Base-by-base conservation (phyloP, 1,139 yeast genomes). In the Debaryomyces nepalensis region DNA sequence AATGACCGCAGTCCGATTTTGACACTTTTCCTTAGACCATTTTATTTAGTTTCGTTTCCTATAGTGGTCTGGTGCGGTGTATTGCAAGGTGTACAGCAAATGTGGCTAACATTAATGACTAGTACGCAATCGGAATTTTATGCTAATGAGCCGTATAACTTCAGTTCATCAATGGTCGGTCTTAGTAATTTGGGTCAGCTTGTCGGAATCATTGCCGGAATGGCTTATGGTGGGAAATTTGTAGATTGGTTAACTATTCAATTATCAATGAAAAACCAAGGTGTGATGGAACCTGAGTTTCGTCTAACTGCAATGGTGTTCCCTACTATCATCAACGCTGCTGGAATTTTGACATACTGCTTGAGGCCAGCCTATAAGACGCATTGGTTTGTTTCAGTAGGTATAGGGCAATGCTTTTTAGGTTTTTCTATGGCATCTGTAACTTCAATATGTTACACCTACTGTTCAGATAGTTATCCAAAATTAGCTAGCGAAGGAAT, bases 51-150 rank as follows among this genome's bases (percentile, higher is more conserved):
- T 55, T 54, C 68, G 48, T 79, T 81, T 53, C 89, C 90, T 7
- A 71, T 78, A 8, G 75, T 83, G 14, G 51, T 81, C 12, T 83
- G 83, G 78, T 75, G 81, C 39, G 88, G 88, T 2, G 58, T 80
- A 43, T 61, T 79, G 20, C 82, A 83, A 53, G 90, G 89, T 4
- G 69, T 81, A 12, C 82, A 84, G 39, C 71, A 83, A 66, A 72
- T 73, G 77, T 76, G 81, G 81, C 59, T 75, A 26, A 63, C 77
- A 10, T 57, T 75, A 29, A 57, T 75, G 42, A 61, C 67, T 5
- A 68, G 72, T 19, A 73, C 81, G 2, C 79, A 74, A 53, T 66
- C 79, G 1, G 61, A 62, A 43, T 64, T 75, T 35, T 73, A 65
- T 46, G 49, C 66, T 8, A 57, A 55, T 6, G 45, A 53, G n/a